phyloP scores from a whole-genome alignment of 164 flowering plant species.

The Akebia trifoliata region DNA sequence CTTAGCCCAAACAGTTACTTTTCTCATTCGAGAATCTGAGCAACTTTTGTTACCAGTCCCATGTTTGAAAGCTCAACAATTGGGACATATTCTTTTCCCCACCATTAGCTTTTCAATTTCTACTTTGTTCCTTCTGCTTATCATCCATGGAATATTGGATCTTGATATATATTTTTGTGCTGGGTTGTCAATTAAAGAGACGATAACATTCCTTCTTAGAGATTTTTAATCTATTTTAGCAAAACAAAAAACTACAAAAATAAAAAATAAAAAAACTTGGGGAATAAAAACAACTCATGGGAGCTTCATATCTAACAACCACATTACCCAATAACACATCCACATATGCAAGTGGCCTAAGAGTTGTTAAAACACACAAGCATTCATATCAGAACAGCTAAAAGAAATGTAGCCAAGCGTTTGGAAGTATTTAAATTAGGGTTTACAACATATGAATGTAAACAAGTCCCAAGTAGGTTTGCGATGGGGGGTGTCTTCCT shows the following conservation, averaged over 20 bases:
- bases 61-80: background rate
- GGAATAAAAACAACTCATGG: too few relatives aligned
- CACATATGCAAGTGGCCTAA: background rate
- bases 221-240: too few relatives aligned
- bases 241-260: too few relatives aligned
- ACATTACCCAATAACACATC: too few relatives aligned
- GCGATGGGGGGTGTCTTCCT: conserved; percentile 9
- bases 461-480: conserved; percentile 6
- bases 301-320: too few relatives aligned
- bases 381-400: background rate
- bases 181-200: too few relatives aligned
- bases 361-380: background rate
- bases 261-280: too few relatives aligned
- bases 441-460: conserved; percentile 20
- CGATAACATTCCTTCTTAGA: too few relatives aligned
- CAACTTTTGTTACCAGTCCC: background rate
- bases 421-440: conserved; percentile 12
- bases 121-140: background rate
- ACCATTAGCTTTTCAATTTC: conserved; percentile 1
- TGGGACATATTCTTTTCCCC: background rate
- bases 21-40: conserved; percentile 5
- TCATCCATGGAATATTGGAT: too few relatives aligned
- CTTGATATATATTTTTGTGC: too few relatives aligned
- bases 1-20: conserved; percentile 17
- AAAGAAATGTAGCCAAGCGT: conserved; percentile 11